Base-by-base conservation (phyloP, 2,329 filamentous ascomycete species). In the Venturia pyrina region DNA sequence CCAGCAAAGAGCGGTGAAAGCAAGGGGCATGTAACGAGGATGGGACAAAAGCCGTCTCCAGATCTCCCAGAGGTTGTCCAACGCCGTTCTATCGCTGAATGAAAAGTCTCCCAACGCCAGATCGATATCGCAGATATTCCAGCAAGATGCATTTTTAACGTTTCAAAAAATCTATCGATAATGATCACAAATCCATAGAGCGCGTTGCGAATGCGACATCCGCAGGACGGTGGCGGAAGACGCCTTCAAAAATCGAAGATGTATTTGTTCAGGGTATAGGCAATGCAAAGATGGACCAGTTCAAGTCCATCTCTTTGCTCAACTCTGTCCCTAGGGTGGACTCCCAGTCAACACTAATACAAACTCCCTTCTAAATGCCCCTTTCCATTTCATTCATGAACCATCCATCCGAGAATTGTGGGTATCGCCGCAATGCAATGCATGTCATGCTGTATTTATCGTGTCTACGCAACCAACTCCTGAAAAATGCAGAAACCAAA, bases 361-460 rank as follows among this genome's bases (percentile, higher is more conserved):
- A 17, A 56, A 19, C 28, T 7, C 13, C 4, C 50, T 32, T 40
- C 28, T 8, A 59, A 8, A 37, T 37, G 3, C 15, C 19, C 19
- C 53, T 13, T 37, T 15, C 53, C 17, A 17, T 37, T n/a, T 37
- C 15, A 11, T 37, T 59, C 28, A 37, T 59, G 28, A n/a, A 37
- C 17, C 32, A 59, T 59, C 28, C 48, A 59, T 59, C 53, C 21
- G 24, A 37, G 37, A 40, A 21, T 21, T 59, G 53, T 17, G 53
- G 53, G 53, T 59, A 59, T 59, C 53, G 32, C 53, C 53, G 53
- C 53, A 59, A 59, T 37, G 53, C 53, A 53, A n/a, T 8, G 15
- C 28, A 59, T 59, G 53, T 32, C n/a, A 37, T 37, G 32, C 32
- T 37, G 13, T 37, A 8, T 40, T 1, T 40, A 40, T 40, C 37